phyloP scores from a whole-genome alignment of 169 alveolate genomes.

The Babesia divergens region DNA sequence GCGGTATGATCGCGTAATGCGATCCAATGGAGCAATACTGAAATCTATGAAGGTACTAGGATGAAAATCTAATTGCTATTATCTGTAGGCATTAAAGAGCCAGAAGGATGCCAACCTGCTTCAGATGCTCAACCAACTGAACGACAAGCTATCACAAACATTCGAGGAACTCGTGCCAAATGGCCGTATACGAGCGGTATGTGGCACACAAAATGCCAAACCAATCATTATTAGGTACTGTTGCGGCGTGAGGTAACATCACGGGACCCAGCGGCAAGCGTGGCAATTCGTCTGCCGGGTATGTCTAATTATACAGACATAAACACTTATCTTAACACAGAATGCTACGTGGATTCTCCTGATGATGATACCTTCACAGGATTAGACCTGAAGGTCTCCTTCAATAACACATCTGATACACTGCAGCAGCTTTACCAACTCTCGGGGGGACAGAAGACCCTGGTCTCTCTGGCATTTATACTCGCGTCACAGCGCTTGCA shows the following conservation, averaged over 20 bases:
- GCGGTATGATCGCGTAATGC: constrained; percentile 19
- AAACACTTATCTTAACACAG: not conserved
- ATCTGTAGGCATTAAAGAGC: constrained; percentile 18
- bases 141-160: constrained; percentile 54
- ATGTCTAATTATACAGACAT: not conserved
- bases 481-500: constrained; percentile 68
- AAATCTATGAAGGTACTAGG: constrained; percentile 20
- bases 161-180: constrained; percentile 68
- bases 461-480: constrained; percentile 70
- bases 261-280: constrained; percentile 12
- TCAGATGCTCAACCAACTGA: constrained; percentile 56
- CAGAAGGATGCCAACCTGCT: constrained; percentile 59
- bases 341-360: constrained; percentile 29
- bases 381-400: constrained; percentile 57
- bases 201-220: not conserved
- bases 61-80: not conserved
- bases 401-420: constrained; percentile 7
- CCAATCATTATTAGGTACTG: constrained; percentile 4
- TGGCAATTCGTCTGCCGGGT: constrained; percentile 38
- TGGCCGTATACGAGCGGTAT: constrained; percentile 66
- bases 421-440: constrained; percentile 40
- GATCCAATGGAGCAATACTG: constrained; percentile 38
- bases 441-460: constrained; percentile 77
- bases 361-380: constrained; percentile 51
- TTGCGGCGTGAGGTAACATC: constrained; percentile 23